Base-by-base conservation (phyloP, 371 early-diverging fungal genomes). In the Syncephalastrum sp. region DNA sequence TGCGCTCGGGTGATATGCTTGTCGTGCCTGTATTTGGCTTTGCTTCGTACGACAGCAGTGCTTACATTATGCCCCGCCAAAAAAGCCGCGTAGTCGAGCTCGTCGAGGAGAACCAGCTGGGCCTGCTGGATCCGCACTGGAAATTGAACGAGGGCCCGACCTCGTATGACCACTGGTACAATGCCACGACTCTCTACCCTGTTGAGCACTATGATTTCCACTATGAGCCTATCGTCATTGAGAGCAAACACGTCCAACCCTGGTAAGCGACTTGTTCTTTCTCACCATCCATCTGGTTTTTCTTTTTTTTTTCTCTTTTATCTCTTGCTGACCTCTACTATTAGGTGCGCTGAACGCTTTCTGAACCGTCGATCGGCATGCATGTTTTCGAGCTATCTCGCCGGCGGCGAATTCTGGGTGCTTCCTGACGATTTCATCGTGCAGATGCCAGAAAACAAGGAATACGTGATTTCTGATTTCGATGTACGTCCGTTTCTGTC, bases 281-380 rank as follows among this genome's bases (percentile, higher is more conserved):
- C 27, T 5, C 7, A 27, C 27, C 21, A 21, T 0, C 21, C 21
- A 21, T 21, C 21, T 21, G 2, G 24, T 6, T 15, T 0, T 0
- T 3, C 29, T 33, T 23, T 42, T 4, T 23, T 19, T 42, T 4
- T 23, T 19, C 19, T 4, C 27, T 4, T 53, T 21, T 27, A 42
- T 10, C 10, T 10, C 10, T 29, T 42, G n/a, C n/a, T 23, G 42
- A 42, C 38, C 4, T 15, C 33, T 41, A 21, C 21, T 43, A 24
- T 3, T 53, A 74, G 74, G 71, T 79, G 80, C 33, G 68, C 80
- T 13, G 80, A 79, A 27, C 58, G 76, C 10, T 79, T 79, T 42
- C 60, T 76, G 48, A 77, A 79, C 55, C 68, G 70, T 38, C 60
- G 74, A 58, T 70, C 77, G 13, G 77, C 77, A 23, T 79, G 80